Evolutionary conservation across 2,329 filamentous ascomycete genomes (phyloP).

Genomic region (Alternaria triticimaculans): DNA sequence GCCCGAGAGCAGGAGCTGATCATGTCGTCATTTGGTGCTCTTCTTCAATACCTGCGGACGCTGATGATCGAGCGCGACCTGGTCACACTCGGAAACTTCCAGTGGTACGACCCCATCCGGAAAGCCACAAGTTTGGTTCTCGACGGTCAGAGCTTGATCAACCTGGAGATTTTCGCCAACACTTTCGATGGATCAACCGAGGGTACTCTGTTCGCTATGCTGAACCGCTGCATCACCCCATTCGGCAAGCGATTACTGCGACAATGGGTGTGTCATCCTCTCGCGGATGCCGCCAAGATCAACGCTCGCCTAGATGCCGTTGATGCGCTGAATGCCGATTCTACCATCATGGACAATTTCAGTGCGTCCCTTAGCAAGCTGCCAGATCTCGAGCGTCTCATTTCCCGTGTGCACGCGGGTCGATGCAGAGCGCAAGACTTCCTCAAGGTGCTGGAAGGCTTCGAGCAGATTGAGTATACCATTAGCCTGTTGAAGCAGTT

Average conservation of each 20-base stretch:
- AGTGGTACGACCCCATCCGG: conserved; percentile 89
- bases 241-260: conserved; percentile 96
- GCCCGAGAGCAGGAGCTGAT: conserved; percentile 78
- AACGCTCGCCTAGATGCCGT: conserved; percentile 94
- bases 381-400: conserved; percentile 91
- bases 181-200: conserved; percentile 83
- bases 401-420: conserved; percentile 91
- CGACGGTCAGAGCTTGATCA: conserved; percentile 95
- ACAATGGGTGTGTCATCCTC: conserved; percentile 95
- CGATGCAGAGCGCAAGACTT: conserved; percentile 93
- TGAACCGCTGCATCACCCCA: conserved; percentile 94
- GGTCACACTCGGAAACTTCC: conserved; percentile 88
- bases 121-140: conserved; percentile 88
- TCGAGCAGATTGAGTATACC: conserved; percentile 96
- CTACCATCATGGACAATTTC: conserved; percentile 82
- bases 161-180: conserved; percentile 96
- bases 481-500: conserved; percentile 79
- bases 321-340: conserved; percentile 86
- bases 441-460: conserved; percentile 89
- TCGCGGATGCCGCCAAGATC: conserved; percentile 85
- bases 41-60: conserved; percentile 81
- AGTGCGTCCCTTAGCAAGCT: conserved; percentile 86
- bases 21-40: conserved; percentile 89
- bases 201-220: conserved; percentile 86
- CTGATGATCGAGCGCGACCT: conserved; percentile 89